Base-by-base conservation (phyloP, 768 basidiomycete genomes). In the Suillus plorans region DNA sequence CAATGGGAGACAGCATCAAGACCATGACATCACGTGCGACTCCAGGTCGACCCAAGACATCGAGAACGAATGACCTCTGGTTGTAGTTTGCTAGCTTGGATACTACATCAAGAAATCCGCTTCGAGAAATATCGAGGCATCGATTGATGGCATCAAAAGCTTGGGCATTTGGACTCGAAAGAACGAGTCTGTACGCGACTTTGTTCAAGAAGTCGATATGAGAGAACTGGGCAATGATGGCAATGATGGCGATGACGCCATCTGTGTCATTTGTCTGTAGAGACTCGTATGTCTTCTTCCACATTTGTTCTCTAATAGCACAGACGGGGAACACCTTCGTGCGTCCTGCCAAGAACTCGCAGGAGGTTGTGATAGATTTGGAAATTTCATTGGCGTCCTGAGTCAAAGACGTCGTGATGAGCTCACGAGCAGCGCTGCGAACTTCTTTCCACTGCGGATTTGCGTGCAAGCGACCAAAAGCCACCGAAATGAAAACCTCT, bases 1-100 rank as follows among this genome's bases (percentile, higher is more conserved):
- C 88, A 37, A 89, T 81, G 0, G 97, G 95, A 22, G 95, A 98
- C 39, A 99, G 79, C 73, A 97, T 85, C 42, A 97, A 82, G 42
- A 82, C 74, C 64, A 89, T 84, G 52, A 90, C 76, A 55, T 87
- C 79, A 69, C 85, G 82, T 5, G 85, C 86, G 34, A 90, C 82
- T 14, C 82, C 85, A 2, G 84, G 81, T 8, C 76, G 79, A 55
- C 77, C 74, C 57, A 96, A 80, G 39, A 96, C 74, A 7, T 84
- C 77, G 56, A 85, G 77, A 20, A 87, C 78, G 47, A 80, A 74
- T n/a, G 77, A 69, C 9, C 86, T 82, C 39, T 82, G 78, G 68
- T 81, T 87, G 68, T 82, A 84, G 71, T 93, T 86, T 20, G 89
- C 84, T 70, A 89, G 88, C 39, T 83, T 82, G 13, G 87, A 86